Base-by-base conservation (phyloP, 768 basidiomycete species). In the Piloderma croceum region DNA sequence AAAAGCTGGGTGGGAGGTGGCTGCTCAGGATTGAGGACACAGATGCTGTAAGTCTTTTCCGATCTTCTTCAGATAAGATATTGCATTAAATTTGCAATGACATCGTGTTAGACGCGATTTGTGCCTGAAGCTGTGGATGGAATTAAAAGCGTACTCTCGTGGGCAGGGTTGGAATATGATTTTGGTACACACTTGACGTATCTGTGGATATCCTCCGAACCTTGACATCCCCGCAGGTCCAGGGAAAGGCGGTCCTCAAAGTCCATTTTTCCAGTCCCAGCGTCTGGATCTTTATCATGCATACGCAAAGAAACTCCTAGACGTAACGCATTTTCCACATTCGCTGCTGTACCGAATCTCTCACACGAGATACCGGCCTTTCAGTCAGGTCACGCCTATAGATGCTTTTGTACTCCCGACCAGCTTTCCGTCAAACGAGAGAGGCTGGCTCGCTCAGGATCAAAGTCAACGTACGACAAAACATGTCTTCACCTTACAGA, bases 21-120 rank as follows among this genome's bases (percentile, higher is more conserved):
- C 76, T 97, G 25, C 64, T 98, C 51, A 70, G 96, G 37, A 81
- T 98, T 29, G 94, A 98, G 61, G 96, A 98, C 59, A 99, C 96
- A 0, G 96, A 99, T 59, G 68, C 81, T 47, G 94, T 93, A 49
- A 49, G 81, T 56, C n/a, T 11, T 11, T 29, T 41, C 20, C 39
- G 39, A 18, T 22, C 25, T 15, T 7, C 5, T 34, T 6, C 13
- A 19, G 15, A 32, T 7, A 32, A 6, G 4, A 11, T n/a, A 38
- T 25, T 10, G 36, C 9, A 7, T n/a, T 42, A 7, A 10, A 18
- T 13, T 12, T 18, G 23, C n/a, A 22, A 10, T 34, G 5, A 19
- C 11, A 12, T 29, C 9, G 19, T 25, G 13, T 22, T 56, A 98
- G 93, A 75, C 79, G 2, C 74, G 93, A 39, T 72, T 74, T 44